phyloP scores from a whole-genome alignment of 352 stramenopile genomes.

The Phytophthora pseudosyringae region DNA sequence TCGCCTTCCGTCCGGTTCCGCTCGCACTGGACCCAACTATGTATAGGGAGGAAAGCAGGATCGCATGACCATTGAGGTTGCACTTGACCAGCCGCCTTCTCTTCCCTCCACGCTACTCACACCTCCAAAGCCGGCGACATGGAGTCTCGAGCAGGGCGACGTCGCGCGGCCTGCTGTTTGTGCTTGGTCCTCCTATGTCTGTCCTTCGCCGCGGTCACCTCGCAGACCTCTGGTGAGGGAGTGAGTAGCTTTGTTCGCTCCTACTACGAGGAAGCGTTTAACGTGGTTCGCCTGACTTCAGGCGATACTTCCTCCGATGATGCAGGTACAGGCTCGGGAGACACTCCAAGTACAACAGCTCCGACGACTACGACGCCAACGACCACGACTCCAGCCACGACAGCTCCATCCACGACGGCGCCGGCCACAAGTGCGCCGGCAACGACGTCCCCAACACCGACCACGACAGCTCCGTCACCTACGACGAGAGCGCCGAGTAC shows the following conservation, averaged over 20 bases:
- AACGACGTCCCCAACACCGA: background rate
- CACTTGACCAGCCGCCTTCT: background rate
- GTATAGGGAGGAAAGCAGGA: conserved; percentile 2
- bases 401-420: conserved; percentile 11
- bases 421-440: conserved; percentile 8
- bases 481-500: too few relatives aligned
- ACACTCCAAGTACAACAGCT: conserved; percentile 7
- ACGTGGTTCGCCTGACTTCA: conserved; percentile 4
- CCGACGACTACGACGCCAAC: conserved; percentile 7
- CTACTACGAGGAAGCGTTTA: background rate
- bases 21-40: conserved; percentile 12
- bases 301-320: conserved; percentile 16
- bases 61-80: background rate
- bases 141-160: conserved; percentile 3
- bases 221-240: conserved; percentile 22
- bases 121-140: background rate
- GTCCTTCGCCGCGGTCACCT: background rate
- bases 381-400: conserved; percentile 11
- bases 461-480: background rate
- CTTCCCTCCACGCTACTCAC: background rate
- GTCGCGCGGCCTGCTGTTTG: conserved; percentile 2
- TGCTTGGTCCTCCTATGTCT: conserved; percentile 11
- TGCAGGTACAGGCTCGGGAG: conserved; percentile 9
- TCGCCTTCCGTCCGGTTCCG: background rate
- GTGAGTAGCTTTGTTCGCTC: background rate